Base-by-base conservation (phyloP, 1,139 yeast species). In the Yamadazyma pseudoaaseri region DNA sequence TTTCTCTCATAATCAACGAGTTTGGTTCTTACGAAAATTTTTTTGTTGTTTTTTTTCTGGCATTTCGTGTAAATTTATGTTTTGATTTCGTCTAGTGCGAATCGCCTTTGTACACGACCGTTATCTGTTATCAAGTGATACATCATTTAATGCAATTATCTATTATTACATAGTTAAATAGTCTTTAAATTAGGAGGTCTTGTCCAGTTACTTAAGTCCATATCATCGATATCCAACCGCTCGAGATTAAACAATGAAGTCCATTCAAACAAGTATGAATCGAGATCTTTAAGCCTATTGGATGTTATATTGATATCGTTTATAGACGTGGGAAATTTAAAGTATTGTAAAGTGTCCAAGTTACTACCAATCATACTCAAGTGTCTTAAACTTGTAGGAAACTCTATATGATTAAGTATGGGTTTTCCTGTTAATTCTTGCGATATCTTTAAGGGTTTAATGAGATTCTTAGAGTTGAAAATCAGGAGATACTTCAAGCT, bases 1-100 rank as follows among this genome's bases (percentile, higher is more conserved):
- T 76, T 65, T 76, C 81, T 73, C 81, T 76, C 81, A 76, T 76
- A 37, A n/a, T 34, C 22, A 21, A 29, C 12, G 20, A 22, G 20
- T 13, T 30, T 10, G 18, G 18, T 16, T 16, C 18, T 25, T 10
- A 30, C 8, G 20, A 31, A 31, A 31, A 23, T 20, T 29, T 31
- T 29, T 29, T 45, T 35, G 32, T 28, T 33, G 29, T 33, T 36
- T 31, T 34, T 36, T 33, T 31, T 22, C 29, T 33, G 31, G 27
- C 20, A 7, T 18, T 18, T 45, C 47, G 48, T 44, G 49, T 43
- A 45, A 44, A 29, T 36, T 37, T 29, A 18, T 46, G 49, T 43
- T 46, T 47, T 47, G 49, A 45, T 47, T 47, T 45, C 48, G 48
- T 16, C 27, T 22, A 23, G 15, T 22, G 16, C 22, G 21, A 17